phyloP scores from a whole-genome alignment of 441 rosid species.

The Erodium texanum region DNA sequence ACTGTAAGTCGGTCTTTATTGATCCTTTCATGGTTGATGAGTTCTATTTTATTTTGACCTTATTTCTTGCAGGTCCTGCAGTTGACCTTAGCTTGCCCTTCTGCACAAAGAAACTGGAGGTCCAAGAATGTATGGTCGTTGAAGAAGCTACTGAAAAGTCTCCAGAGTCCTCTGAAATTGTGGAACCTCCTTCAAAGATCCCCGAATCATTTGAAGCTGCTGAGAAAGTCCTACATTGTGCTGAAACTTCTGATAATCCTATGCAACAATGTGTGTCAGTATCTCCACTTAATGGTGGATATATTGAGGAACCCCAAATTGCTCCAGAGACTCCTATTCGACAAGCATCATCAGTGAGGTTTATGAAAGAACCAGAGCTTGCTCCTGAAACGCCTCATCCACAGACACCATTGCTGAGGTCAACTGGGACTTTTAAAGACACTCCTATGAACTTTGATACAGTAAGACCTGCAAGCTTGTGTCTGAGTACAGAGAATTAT shows the following conservation, averaged over 20 bases:
- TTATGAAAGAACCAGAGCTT: constrained; percentile 19
- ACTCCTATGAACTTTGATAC: constrained; percentile 18
- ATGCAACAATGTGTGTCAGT: background rate
- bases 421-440: constrained; percentile 23
- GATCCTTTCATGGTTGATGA: constrained; percentile 8
- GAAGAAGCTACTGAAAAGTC: constrained; percentile 8
- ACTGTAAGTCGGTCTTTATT: constrained; percentile 39
- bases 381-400: constrained; percentile 15
- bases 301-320: constrained; percentile 18
- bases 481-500: constrained; percentile 25
- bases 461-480: constrained; percentile 16
- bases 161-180: constrained; percentile 9
- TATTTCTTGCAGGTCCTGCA: constrained; percentile 34
- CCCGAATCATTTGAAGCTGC: constrained; percentile 8
- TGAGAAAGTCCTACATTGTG: constrained; percentile 6
- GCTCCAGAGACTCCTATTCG: constrained; percentile 14
- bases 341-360: constrained; percentile 10
- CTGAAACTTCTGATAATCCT: background rate
- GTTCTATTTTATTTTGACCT: constrained; percentile 19
- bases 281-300: constrained; percentile 10
- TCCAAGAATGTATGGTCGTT: constrained; percentile 20
- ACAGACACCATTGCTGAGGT: constrained; percentile 24
- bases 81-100: constrained; percentile 35
- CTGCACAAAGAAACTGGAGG: constrained; percentile 19
- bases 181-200: constrained; percentile 24